phyloP scores from a whole-genome alignment of 768 basidiomycete genomes.

The Gymnopilus dilepis region DNA sequence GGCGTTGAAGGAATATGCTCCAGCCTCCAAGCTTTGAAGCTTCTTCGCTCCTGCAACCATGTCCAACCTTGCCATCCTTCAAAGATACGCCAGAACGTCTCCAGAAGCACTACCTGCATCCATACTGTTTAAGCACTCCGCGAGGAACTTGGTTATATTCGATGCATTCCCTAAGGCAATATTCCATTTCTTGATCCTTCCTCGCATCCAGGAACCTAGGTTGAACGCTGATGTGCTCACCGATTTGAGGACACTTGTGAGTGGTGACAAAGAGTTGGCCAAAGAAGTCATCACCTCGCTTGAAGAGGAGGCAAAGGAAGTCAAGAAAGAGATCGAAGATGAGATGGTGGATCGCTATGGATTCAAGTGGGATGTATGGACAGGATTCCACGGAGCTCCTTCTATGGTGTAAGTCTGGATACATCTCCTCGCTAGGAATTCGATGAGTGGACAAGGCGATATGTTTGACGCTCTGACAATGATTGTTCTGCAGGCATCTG shows the following conservation, averaged over 20 bases:
- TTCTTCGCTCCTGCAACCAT: conserved; percentile 27
- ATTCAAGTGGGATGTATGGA: conserved; percentile 78
- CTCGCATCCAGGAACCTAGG: conserved; percentile 46
- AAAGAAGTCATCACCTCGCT: conserved; percentile 58
- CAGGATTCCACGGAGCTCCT: conserved; percentile 84
- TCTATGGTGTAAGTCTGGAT: conserved; percentile 91
- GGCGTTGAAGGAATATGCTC: not conserved
- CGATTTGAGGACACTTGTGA: conserved; percentile 61
- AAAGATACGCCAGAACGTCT: conserved; percentile 61
- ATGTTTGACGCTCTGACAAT: not conserved
- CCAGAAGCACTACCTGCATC: conserved; percentile 62
- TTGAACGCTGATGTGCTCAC: conserved; percentile 44
- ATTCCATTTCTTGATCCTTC: conserved; percentile 90
- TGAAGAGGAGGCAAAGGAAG: conserved; percentile 56
- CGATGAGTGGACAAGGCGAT: no score
- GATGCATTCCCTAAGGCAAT: conserved; percentile 84
- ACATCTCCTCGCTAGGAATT: no score
- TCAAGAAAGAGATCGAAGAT: conserved; percentile 67
- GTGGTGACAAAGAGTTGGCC: conserved; percentile 56
- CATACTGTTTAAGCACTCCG: conserved; percentile 61
- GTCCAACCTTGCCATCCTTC: conserved; percentile 60
- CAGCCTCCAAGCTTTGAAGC: not conserved
- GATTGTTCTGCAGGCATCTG: conserved; percentile 57
- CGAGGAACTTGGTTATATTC: conserved; percentile 65
- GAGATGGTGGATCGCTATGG: conserved; percentile 83